Base-by-base conservation (phyloP, 208 protist genomes). In the Paratrypanosoma confusum region DNA sequence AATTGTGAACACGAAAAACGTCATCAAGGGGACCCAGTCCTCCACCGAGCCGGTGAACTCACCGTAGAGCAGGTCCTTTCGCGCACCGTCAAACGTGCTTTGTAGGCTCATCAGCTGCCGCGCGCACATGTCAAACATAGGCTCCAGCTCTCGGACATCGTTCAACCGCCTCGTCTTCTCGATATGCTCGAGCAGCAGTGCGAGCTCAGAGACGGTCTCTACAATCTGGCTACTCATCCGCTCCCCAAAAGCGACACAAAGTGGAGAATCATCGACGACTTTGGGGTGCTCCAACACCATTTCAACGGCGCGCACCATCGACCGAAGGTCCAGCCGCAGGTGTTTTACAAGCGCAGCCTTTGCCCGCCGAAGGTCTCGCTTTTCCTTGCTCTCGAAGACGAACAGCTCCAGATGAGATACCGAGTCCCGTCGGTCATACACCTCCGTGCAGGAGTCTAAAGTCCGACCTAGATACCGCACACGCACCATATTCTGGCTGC, bases 1-100 rank as follows among this genome's bases (percentile, higher is more conserved):
- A 5, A 92, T 58, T 7, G 79, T 82, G 65, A 92, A 92, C 25
- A 92, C 59, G 57, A 83, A 92, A 52, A 87, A 89, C 4, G 73
- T 85, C 83, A 92, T 92, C 52, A 92, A 68, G 10, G 83, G 83
- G 32, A 92, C 76, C 52, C 88, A 92, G 46, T 85, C 73, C 52
- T 92, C 83, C 34, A 92, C 46, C 5, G 61, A 58, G 59, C 51
- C 49, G 23, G 70, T 63, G 43, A 59, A 71, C 53, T 75, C 41
- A 47, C 89, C 73, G 53, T 92, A 92, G 56, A 92, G 87, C 31
- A 92, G 56, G 45, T 50, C 50, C 36, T 71, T 65, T n/a, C 83
- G 72, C 4, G 79, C 70, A 6, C 57, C n/a, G 31, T 52, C 44
- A 62, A 71, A 92, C 22, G 65, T 61, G 16, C 58, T 39, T 49